Evolutionary conservation across 768 basidiomycete species (phyloP), one percentile per base, ranked within the genome.

Genomic region (Suillus discolor): DNA sequence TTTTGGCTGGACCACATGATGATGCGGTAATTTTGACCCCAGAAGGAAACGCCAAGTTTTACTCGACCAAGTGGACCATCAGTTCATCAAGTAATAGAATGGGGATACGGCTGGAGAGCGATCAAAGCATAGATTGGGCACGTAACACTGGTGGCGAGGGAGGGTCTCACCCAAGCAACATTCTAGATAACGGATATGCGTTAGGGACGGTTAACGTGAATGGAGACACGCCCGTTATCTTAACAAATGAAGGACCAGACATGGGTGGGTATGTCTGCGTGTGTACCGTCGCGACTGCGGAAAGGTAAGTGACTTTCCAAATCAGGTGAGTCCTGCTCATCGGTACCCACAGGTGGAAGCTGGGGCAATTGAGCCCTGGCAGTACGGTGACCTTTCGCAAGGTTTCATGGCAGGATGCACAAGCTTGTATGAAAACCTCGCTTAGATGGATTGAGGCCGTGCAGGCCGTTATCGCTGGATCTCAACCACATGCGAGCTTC

Each of bases 171-270:
- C 88, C 89, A 0, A 85, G 84, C 47, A 91, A 91, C 67, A 87
- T 89, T 42, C 80, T 89, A 23, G 86, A 89, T 65, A 87, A 87
- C 55, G 85, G 83, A 5, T 89, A 89, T 68, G 82, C 83, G 0
- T 71, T 77, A 28, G 87, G 87, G 6, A 78, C 83, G 1, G 69
- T 89, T 65, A 89, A 89, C 68, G 65, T 89, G 62, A 91, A 90
- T 68, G 89, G 89, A 2, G 89, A 91, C 70, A 89, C 87, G 0
- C 89, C 90, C 0, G 87, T 90, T 2, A 84, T 89, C n/a, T 75
- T 89, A 61, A 81, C 82, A 5, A 81, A 82, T 34, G 89, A 89
- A 70, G 85, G 85, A 0, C 87, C 87, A 0, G 85, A 87, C 72
- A 86, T 87, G 82, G 87, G 87, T 7, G 88, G 87, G 2, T 87